phyloP scores from a whole-genome alignment of 2,329 filamentous ascomycete genomes.

The Monilinia fructigena region DNA sequence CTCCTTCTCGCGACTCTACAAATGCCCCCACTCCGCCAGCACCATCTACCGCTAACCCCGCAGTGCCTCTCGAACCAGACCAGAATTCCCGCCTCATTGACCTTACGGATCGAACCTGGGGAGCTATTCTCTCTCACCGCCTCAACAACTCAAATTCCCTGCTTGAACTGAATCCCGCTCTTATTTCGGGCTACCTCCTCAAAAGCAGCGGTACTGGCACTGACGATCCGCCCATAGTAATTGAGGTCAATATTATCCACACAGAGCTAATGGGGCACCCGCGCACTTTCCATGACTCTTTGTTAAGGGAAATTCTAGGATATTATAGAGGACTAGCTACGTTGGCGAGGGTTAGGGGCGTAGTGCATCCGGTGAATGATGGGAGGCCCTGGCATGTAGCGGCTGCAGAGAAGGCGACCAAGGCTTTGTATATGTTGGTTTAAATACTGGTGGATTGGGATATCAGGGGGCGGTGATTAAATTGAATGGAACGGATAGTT shows the following conservation, averaged over 20 bases:
- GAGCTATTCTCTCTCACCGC: constrained; percentile 65
- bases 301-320: constrained; percentile 68
- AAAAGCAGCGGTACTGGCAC: constrained; percentile 57
- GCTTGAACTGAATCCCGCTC: constrained; percentile 55
- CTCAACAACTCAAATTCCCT: constrained; percentile 59
- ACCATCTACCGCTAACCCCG: constrained; percentile 41
- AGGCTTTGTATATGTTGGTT: constrained; percentile 63
- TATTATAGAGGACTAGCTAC: constrained; percentile 69
- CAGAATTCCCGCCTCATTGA: constrained; percentile 70
- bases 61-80: constrained; percentile 53
- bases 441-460: constrained; percentile 39
- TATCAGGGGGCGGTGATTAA: neutral
- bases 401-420: constrained; percentile 66
- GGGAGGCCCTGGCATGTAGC: constrained; percentile 77
- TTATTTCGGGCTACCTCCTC: constrained; percentile 64
- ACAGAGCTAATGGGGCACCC: constrained; percentile 43
- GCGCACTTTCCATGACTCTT: constrained; percentile 52
- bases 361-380: constrained; percentile 57
- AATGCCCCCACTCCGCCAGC: constrained; percentile 42
- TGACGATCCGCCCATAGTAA: constrained; percentile 58
- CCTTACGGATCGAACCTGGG: constrained; percentile 73
- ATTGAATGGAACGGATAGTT: constrained; percentile 4
- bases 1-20: constrained; percentile 33
- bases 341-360: constrained; percentile 64
- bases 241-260: constrained; percentile 66